These are phyloP conservation scores for Plantago major DNA, from an alignment of 257 asterid species.

Conservation along the genomic window DNA sequence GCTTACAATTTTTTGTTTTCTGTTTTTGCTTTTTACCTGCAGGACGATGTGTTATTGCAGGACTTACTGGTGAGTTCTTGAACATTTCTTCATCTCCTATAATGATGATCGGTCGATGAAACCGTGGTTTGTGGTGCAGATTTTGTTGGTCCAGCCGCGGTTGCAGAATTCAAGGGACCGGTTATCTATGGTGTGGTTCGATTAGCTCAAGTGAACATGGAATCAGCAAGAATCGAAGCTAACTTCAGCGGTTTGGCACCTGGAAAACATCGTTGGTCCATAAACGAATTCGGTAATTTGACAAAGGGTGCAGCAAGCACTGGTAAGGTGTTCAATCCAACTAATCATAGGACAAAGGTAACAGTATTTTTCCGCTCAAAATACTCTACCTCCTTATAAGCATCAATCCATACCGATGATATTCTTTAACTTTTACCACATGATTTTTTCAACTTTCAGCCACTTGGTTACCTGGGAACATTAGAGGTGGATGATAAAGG, in stretches of 20 bases:
- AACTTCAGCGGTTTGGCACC: constrained; percentile 82
- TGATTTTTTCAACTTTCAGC: constrained; percentile 29
- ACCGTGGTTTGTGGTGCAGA: too few species aligned
- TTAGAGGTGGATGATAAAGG: constrained; percentile 64
- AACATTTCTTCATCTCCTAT: too few species aligned
- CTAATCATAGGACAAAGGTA: constrained; percentile 40
- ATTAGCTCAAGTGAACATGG: constrained; percentile 89
- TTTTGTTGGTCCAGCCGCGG: constrained; percentile 63
- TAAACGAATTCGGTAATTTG: constrained; percentile 86
- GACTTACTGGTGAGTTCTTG: too few species aligned
- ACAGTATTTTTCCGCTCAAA: background rate
- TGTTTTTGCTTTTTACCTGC: too few species aligned
- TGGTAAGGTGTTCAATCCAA: constrained; percentile 66
- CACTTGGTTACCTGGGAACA: constrained; percentile 93
- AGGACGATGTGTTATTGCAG: too few species aligned
- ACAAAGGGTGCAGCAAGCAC: constrained; percentile 89
- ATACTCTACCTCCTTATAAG: background rate
- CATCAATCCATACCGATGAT: too few species aligned
- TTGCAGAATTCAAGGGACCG: constrained; percentile 92
- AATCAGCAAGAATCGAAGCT: constrained; percentile 80
- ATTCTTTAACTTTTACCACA: background rate
- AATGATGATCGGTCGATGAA: too few species aligned
- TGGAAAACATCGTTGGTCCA: constrained; percentile 88
- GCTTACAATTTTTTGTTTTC: too few species aligned
- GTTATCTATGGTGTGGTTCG: constrained; percentile 78